Conservation (phyloP, 306 rosid genomes). For the Lathyrus tuberosus region DNA sequence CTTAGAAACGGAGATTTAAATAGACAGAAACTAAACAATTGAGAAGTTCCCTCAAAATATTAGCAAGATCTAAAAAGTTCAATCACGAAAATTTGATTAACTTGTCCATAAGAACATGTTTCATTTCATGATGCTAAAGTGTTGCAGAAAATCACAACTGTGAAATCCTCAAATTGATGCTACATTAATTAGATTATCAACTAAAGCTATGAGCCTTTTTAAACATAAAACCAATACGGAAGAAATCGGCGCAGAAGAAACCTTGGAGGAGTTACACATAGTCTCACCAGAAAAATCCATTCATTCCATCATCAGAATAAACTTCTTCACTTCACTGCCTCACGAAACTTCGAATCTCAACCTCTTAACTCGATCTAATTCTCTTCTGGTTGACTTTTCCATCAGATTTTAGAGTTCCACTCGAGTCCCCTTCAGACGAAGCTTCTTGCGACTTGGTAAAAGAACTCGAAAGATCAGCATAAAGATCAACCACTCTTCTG, state of each 20-base stretch:
- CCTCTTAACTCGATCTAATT: conserved; percentile 65
- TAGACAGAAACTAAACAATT: conserved; percentile 22
- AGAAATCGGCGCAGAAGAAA: conserved; percentile 33
- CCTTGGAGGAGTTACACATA: conserved; percentile 40
- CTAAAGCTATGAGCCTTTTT: conserved; percentile 38
- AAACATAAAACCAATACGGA: conserved; percentile 36
- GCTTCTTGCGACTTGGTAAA: conserved; percentile 71
- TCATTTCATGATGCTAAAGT: conserved; percentile 30
- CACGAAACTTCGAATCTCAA: conserved; percentile 38
- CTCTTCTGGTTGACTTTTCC: conserved; percentile 80
- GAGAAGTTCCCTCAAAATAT: conserved; percentile 15
- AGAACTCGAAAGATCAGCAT: conserved; percentile 78
- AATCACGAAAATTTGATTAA: conserved; percentile 32
- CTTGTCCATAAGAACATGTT: conserved; percentile 30
- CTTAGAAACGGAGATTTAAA: not conserved
- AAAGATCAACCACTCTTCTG: conserved; percentile 91
- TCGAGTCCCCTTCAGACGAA: conserved; percentile 83
- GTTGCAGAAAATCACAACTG: conserved; percentile 45
- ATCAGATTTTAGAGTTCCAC: conserved; percentile 72
- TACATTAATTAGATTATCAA: conserved; percentile 34
- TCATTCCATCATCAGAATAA: conserved; percentile 20
- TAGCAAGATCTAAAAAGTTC: conserved; percentile 9
- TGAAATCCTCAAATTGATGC: conserved; percentile 37
- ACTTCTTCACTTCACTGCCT: conserved; percentile 27
- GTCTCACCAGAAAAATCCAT: conserved; percentile 44